Evolutionary conservation across 2,329 filamentous ascomycete species (phyloP).

Genomic region (Monilinia fructicola): DNA sequence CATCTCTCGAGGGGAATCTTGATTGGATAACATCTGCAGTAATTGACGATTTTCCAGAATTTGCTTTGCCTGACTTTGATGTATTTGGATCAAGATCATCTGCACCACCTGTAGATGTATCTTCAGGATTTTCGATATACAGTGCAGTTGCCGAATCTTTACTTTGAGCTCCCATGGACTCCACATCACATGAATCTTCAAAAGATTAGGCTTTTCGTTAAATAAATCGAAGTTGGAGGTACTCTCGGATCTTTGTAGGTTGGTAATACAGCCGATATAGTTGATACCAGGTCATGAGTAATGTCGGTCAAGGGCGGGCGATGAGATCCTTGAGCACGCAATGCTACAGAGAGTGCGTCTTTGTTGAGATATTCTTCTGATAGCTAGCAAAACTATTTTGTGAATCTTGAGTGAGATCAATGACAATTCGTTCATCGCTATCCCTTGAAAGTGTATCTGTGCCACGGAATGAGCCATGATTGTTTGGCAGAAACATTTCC

Average conservation of each 20-base stretch:
- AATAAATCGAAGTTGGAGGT: background rate
- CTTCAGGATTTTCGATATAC: background rate
- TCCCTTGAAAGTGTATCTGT: background rate
- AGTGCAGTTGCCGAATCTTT: background rate
- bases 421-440: background rate
- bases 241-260: background rate
- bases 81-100: background rate
- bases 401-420: slow-evolving; percentile 7
- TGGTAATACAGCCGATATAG: background rate
- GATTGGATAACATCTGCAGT: background rate
- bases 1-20: background rate
- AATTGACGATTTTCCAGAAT: background rate
- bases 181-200: background rate
- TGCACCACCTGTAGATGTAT: background rate
- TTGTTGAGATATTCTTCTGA: too few species aligned
- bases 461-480: background rate
- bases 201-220: background rate
- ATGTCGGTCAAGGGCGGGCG: background rate
- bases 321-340: background rate
- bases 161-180: background rate
- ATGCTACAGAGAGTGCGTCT: background rate
- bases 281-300: background rate
- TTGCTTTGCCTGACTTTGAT: background rate
- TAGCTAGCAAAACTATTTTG: background rate
- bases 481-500: background rate